Evolutionary conservation across 164 flowering plant genomes (phyloP).

Genomic region (Amborella trichopoda): DNA sequence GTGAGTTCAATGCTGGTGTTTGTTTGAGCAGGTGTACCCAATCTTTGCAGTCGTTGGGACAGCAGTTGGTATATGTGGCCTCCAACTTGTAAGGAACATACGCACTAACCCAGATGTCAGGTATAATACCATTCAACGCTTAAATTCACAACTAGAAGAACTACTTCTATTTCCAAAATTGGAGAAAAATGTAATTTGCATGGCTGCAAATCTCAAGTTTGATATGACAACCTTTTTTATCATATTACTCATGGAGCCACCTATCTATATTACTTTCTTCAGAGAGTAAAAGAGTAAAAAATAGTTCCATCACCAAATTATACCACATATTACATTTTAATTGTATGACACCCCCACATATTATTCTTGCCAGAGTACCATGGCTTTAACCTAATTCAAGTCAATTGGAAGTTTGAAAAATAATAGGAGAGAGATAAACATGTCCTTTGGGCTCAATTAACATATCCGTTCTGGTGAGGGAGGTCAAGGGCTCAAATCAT

Average conservation of each 20-base stretch:
- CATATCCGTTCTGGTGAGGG: no score
- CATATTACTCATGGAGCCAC: background rate
- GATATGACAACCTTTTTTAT: background rate
- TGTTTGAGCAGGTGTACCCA: slow-evolving; percentile 8
- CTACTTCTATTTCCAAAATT: background rate
- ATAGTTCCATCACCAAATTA: no score
- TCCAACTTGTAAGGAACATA: slow-evolving; percentile 16
- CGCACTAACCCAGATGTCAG: slow-evolving; percentile 16
- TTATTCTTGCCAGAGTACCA: no score
- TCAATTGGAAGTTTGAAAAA: no score
- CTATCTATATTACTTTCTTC: background rate
- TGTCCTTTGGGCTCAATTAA: no score
- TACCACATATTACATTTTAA: no score
- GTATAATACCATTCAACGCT: slow-evolving; percentile 1
- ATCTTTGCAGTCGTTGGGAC: slow-evolving; percentile 12
- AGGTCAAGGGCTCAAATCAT: no score
- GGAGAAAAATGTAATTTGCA: no score
- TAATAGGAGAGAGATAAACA: no score
- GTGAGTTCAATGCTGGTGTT: background rate
- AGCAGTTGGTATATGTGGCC: slow-evolving; percentile 13
- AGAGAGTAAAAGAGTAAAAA: background rate
- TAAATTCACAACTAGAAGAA: background rate
- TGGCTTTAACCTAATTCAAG: no score
- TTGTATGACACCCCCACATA: no score
- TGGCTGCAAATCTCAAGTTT: background rate